Base-by-base conservation (phyloP, 257 asterid genomes). In the Jacaranda copaia region DNA sequence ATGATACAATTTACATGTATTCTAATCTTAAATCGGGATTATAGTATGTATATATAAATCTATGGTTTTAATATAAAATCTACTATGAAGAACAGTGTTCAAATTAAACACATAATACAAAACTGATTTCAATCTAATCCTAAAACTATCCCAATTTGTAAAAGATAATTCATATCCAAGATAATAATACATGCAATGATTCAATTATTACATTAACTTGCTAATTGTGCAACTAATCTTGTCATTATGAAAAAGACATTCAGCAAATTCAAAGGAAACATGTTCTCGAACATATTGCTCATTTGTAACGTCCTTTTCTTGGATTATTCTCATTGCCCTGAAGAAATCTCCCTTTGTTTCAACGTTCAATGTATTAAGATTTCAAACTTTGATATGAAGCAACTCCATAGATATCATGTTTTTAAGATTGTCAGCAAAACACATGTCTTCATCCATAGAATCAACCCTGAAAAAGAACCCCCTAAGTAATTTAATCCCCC, bases 381-480 rank as follows among this genome's bases (percentile, higher is more conserved):
- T 84, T 82, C 66, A 73, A 79, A 70, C 85, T 79, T 82, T 49
- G 52, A 43, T 74, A n/a, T 64, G 25, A 86, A 86, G 84, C 80
- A 80, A 69, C 38, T 63, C 65, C 73, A 52, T 81, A 77, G 83
- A 88, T 81, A 78, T 68, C 83, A 46, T 82, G 84, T 83, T 52
- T 77, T 55, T 18, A 66, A 67, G 59, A 56, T 45, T 46, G 51
- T 61, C 63, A 35, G 32, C 51, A 64, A 87, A 53, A 62, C 56
- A 75, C 36, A 72, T 84, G 82, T 57, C 82, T 65, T 73, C 71
- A 78, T 82, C 75, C 79, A 76, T 48, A 55, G 92, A 87, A 85
- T 75, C 78, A 52, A 58, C 68, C 73, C 72, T 68, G 1, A 45
- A 45, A 45, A 45, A 8, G 11, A 70, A 42, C 48, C 61, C 51